Percentiles rank a stretch among this genome's conserved stretches.
Evolutionary conservation across 139 green algal genomes (phyloP).

Genomic region (Astrephomene gubernaculifera): DNA sequence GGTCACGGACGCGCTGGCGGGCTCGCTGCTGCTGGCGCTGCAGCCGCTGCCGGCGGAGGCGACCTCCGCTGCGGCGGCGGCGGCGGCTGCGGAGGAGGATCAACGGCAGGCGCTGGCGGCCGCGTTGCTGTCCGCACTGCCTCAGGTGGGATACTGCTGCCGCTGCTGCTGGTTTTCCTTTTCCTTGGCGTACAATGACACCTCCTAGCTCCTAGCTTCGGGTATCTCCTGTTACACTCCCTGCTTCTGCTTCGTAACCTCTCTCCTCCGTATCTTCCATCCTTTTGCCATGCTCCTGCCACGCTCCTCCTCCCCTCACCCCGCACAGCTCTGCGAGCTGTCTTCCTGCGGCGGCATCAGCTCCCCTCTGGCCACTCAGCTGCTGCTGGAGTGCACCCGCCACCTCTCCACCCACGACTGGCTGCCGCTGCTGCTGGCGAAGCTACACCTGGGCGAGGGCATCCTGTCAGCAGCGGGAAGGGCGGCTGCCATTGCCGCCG

Average conservation of each 20-base stretch:
- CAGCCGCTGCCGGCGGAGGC: background rate
- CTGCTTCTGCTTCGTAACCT: too few relatives aligned
- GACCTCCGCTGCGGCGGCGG: too few relatives aligned
- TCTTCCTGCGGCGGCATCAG: background rate
- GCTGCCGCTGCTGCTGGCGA: conserved; percentile 11
- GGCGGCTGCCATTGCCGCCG: conserved; percentile 3
- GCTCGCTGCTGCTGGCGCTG: conserved; percentile 38
- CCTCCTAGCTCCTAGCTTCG: too few relatives aligned
- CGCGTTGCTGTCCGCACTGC: conserved; percentile 27
- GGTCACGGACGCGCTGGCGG: conserved; percentile 41
- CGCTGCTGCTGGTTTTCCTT: too few relatives aligned
- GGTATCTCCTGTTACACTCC: too few relatives aligned
- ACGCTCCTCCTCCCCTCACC: background rate
- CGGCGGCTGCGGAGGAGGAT: background rate
- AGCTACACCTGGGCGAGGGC: conserved; percentile 17
- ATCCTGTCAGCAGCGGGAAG: conserved; percentile 6
- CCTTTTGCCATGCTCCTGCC: background rate
- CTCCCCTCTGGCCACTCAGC: conserved; percentile 26
- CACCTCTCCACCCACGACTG: conserved; percentile 22
- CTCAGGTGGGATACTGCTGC: conserved; percentile 34
- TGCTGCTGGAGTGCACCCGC: conserved; percentile 27
- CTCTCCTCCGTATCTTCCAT: too few relatives aligned
- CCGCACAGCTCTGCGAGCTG: conserved; percentile 23
- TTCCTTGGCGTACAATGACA: too few relatives aligned
- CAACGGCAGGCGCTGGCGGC: conserved; percentile 14